Evolutionary conservation across 148 eudicot genomes (phyloP).

Genomic region (Rhododendron henanense): DNA sequence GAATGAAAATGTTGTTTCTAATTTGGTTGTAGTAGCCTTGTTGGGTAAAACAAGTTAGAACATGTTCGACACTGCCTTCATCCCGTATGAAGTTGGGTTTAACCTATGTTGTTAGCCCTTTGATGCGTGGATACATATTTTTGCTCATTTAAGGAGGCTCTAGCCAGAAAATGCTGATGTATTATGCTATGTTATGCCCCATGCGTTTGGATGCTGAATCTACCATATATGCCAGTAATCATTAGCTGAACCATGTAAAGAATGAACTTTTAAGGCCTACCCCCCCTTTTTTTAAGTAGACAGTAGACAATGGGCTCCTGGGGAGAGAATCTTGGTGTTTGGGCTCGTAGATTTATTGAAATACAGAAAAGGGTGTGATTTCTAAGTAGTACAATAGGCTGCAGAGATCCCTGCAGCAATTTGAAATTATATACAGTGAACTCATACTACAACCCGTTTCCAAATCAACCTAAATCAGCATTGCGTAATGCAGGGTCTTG

Average conservation of each 20-base stretch:
- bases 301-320: not conserved
- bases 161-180: not conserved
- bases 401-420: not conserved
- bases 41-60: not conserved
- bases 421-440: not conserved
- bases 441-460: not conserved
- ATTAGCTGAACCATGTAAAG: not conserved
- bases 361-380: not conserved
- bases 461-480: not conserved
- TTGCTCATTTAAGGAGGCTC: not conserved
- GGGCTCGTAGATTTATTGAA: not conserved
- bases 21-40: not conserved
- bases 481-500: not conserved
- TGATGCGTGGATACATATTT: not conserved
- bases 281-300: not conserved
- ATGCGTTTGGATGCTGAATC: not conserved
- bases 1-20: not conserved
- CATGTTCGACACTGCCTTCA: not conserved
- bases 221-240: not conserved
- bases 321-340: not conserved
- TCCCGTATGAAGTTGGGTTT: not conserved
- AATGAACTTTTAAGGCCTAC: not conserved
- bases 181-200: not conserved
- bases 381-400: not conserved
- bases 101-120: not conserved